Evolutionary conservation across 2,329 filamentous ascomycete genomes (phyloP).

Genomic region (Cercospora beticola): DNA sequence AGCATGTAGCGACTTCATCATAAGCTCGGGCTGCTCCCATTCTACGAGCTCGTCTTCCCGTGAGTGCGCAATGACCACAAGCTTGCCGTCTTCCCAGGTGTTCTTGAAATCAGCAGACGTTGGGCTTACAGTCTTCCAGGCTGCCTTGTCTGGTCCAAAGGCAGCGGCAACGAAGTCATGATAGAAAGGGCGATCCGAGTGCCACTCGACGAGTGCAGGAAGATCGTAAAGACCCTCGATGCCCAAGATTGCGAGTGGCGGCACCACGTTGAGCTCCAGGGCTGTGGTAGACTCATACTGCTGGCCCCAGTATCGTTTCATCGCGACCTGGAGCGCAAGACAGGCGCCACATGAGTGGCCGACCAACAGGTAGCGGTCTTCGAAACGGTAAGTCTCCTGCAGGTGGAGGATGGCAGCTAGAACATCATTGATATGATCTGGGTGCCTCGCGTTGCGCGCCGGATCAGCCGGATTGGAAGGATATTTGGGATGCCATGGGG

Average conservation of each 20-base stretch:
- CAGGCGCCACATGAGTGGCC: slow-evolving; percentile 66
- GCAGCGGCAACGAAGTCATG: slow-evolving; percentile 58
- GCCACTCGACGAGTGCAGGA: slow-evolving; percentile 50
- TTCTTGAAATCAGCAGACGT: slow-evolving; percentile 46
- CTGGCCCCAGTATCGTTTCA: slow-evolving; percentile 44
- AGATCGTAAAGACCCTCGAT: slow-evolving; percentile 69
- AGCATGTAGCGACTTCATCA: slow-evolving; percentile 52
- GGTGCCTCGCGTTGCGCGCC: slow-evolving; percentile 54
- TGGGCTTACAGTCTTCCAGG: slow-evolving; percentile 60
- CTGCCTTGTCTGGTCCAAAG: slow-evolving; percentile 54
- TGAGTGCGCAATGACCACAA: slow-evolving; percentile 49
- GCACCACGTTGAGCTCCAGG: slow-evolving; percentile 30
- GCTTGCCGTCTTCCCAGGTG: slow-evolving; percentile 42
- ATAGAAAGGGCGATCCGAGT: slow-evolving; percentile 53
- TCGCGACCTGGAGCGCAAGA: slow-evolving; percentile 61
- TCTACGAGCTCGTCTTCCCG: slow-evolving; percentile 52
- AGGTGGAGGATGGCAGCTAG: slow-evolving; percentile 53
- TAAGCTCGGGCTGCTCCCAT: slow-evolving; percentile 58
- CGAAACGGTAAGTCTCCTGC: slow-evolving; percentile 47
- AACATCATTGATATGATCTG: slow-evolving; percentile 62
- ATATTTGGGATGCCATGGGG: slow-evolving; percentile 45
- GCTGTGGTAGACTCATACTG: slow-evolving; percentile 32
- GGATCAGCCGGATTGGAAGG: slow-evolving; percentile 50
- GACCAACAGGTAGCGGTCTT: slow-evolving; percentile 53
- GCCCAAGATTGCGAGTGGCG: slow-evolving; percentile 57